Evolutionary conservation across 768 basidiomycete species (phyloP), one percentile per base, ranked within the genome.

Genomic region (Tephrocybe rancida): DNA sequence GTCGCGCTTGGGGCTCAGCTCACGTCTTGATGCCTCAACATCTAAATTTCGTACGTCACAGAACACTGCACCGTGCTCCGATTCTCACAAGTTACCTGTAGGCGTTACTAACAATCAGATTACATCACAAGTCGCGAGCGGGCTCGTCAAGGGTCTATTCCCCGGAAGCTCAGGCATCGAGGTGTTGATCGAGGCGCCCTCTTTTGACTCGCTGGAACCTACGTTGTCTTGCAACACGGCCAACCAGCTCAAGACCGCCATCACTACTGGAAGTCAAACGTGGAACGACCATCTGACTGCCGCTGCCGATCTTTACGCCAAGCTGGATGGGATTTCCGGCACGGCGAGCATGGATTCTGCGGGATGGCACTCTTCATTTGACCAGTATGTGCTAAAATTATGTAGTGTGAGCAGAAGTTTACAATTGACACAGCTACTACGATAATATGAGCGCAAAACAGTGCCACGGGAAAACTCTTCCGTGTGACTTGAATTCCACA

Each of bases 101-200:
- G 77, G 79, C 4, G 78, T 81, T 4, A 82, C 80, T 2, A 79
- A 79, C 65, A 82, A 82, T 45, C 72, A 70, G 16, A 79, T 82
- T 25, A 81, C 80, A 9, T 81, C 79, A 0, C 78, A 82, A 67
- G 77, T 80, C 1, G 78, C 79, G 16, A 75, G 75, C 16, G 77
- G 75, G 1, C 69, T 80, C 14, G 57, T 78, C 19, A 66, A 66
- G 42, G 79, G 79, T 2, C 64, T 82, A 9, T 81, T 80, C 62
- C 79, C 80, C 3, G 55, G 46, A 13, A 70, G 73, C 34, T 46
- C 59, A 7, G 60, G 67, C 25, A 55, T 67, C 11, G 62, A 71
- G 7, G 76, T 71, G 2, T 47, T 72, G 16, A 69, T 81, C 30
- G 76, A 80, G 58, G 66, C 74, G 0, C 61, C 69, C 3, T 61